Evolutionary conservation across 169 alveolate species (phyloP).

Genomic region (Eimeria falciformis): DNA sequence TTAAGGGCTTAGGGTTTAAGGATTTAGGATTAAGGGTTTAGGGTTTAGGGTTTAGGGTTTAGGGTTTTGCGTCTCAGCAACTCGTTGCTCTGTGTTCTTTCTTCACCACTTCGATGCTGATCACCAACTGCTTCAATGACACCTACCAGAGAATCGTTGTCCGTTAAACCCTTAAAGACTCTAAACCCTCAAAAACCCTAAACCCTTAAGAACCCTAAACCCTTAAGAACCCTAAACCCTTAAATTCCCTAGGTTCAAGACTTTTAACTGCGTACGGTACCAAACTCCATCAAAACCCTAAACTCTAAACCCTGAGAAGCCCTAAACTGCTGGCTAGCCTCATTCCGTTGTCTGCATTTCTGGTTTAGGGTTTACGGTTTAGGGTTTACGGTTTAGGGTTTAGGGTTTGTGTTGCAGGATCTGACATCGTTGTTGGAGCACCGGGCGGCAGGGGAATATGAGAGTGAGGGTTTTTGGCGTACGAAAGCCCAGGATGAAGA

Average conservation of each 20-base stretch:
- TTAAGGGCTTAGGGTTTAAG: constrained; percentile 27
- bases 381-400: background rate
- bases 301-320: too few species aligned
- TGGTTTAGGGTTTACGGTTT: background rate
- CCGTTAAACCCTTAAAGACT: too few species aligned
- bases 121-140: constrained; percentile 84
- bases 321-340: too few species aligned
- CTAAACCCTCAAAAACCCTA: too few species aligned
- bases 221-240: too few species aligned
- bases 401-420: background rate
- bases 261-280: too few species aligned
- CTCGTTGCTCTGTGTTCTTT: constrained; percentile 89
- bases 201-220: too few species aligned
- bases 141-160: constrained; percentile 86
- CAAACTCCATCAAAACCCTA: too few species aligned
- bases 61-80: constrained; percentile 81
- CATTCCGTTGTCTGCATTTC: too few species aligned
- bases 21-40: background rate
- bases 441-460: constrained; percentile 88
- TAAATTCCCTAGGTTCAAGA: too few species aligned
- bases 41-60: constrained; percentile 23
- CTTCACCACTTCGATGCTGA: constrained; percentile 86
- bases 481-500: constrained; percentile 70
- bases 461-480: constrained; percentile 88
- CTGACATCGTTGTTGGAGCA: constrained; percentile 83